Conservation (phyloP, 2,329 filamentous ascomycete genomes). For the Trichoderma brevicompactum region DNA sequence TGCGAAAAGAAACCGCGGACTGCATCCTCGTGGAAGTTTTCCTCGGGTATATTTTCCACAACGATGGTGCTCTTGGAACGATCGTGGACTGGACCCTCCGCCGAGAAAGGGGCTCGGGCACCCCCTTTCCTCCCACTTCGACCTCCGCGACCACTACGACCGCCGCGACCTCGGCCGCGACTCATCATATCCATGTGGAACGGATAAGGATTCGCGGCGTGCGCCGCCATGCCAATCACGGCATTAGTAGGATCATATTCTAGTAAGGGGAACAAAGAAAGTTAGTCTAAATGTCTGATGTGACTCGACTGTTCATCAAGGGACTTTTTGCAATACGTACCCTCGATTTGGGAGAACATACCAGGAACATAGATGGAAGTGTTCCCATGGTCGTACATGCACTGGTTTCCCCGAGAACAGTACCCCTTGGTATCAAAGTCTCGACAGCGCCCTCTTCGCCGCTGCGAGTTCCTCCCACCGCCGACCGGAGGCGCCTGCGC, state of each 20-base stretch:
- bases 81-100: slow-evolving; percentile 66
- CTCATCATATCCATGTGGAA: slow-evolving; percentile 35
- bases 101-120: slow-evolving; percentile 64
- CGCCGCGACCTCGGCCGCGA: slow-evolving; percentile 44
- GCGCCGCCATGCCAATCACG: slow-evolving; percentile 33
- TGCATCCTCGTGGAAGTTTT: slow-evolving; percentile 66
- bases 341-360: slow-evolving; percentile 34
- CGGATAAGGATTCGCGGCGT: slow-evolving; percentile 32
- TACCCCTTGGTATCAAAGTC: slow-evolving; percentile 76
- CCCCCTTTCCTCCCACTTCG: slow-evolving; percentile 39
- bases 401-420: slow-evolving; percentile 69
- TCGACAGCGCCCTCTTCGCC: slow-evolving; percentile 58
- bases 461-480: slow-evolving; percentile 37
- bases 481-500: slow-evolving; percentile 32
- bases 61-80: slow-evolving; percentile 69
- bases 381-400: slow-evolving; percentile 70
- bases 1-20: slow-evolving; percentile 72
- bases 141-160: slow-evolving; percentile 44
- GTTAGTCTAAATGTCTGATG: slow-evolving; percentile 29
- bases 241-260: slow-evolving; percentile 44
- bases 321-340: slow-evolving; percentile 31
- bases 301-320: background rate
- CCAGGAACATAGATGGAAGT: slow-evolving; percentile 50
- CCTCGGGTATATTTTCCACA: slow-evolving; percentile 76
- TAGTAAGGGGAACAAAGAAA: slow-evolving; percentile 19